Conservation (phyloP, 768 basidiomycete species). For the Albatrellus ellisii region DNA sequence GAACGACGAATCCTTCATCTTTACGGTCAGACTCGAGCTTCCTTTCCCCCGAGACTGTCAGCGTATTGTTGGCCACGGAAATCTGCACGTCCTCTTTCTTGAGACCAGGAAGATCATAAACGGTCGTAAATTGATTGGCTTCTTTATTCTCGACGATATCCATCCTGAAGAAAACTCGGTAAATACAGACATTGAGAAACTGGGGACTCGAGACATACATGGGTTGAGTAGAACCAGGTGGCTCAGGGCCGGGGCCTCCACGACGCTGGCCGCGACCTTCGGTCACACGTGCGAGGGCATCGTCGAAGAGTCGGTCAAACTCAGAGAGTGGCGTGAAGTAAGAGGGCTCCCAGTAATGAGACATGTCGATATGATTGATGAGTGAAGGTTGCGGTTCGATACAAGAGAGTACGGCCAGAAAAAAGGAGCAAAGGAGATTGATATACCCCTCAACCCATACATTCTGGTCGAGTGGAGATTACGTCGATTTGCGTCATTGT, state of each 20-base stretch:
- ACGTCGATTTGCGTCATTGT: too few relatives aligned
- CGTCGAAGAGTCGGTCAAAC: background rate
- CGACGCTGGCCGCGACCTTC: background rate
- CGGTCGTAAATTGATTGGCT: conserved; percentile 34
- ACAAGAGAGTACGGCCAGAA: too few relatives aligned
- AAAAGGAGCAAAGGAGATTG: too few relatives aligned
- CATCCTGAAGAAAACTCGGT: conserved; percentile 22
- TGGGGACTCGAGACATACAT: background rate
- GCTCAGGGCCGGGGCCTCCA: too few relatives aligned
- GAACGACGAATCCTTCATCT: conserved; percentile 21
- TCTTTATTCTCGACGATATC: conserved; percentile 36
- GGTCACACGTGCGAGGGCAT: background rate
- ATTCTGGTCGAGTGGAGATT: too few relatives aligned
- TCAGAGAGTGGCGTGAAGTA: background rate
- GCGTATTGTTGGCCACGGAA: conserved; percentile 33
- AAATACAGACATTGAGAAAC: background rate
- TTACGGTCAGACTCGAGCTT: conserved; percentile 22
- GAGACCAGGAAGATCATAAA: conserved; percentile 43
- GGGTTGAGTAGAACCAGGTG: background rate
- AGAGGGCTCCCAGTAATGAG: background rate
- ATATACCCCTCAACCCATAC: too few relatives aligned
- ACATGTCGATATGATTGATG: background rate
- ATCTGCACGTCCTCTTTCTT: conserved; percentile 36
- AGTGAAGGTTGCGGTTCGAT: too few relatives aligned
- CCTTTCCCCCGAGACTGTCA: conserved; percentile 37